Evolutionary conservation across 768 basidiomycete species (phyloP), one percentile per base, ranked within the genome.

Genomic region (Collybiopsis luxurians): DNA sequence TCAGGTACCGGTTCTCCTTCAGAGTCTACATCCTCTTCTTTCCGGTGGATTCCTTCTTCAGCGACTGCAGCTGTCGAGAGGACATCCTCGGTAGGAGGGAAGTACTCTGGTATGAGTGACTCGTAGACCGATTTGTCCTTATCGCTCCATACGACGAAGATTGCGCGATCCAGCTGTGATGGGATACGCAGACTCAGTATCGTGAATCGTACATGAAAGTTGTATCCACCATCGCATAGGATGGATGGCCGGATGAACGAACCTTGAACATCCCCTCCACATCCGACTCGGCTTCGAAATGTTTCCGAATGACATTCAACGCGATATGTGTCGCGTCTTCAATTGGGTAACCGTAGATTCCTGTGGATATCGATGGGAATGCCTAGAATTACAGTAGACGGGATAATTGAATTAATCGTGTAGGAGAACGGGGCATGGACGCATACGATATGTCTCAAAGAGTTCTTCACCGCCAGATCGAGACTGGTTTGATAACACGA

Each of bases 321-420:
- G 91, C 90, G 52, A 93, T 77, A 28, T 80, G 79, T 0, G 92
- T 86, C 0, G 91, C 92, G 60, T 83, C 84, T 43, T 71, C 69
- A 44, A 90, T 83, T 1, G 91, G 92, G 69, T 92, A 93, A 2
- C 86, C 80, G 59, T 90, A 94, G 15, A 90, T 74, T 12, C 82
- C 92, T 0, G 90, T 92, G 3, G 91, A 92, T 50, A 94, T 83
- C 4, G 83, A 86, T 4, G 87, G 87, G 61, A 93, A 92, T 3
- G 90, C 90, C 92, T 92, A 48, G 26, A 31, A n/a, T n/a, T n/a
- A n/a, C n/a, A n/a, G n/a, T n/a, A n/a, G n/a, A n/a, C n/a, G n/a
- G n/a, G n/a, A n/a, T n/a, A n/a, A n/a, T n/a, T n/a, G n/a, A n/a
- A n/a, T n/a, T n/a, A n/a, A n/a, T n/a, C n/a, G n/a, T n/a, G n/a